Percentiles rank a stretch among this genome's conserved stretches.
Conservation (phyloP, 2,329 filamentous ascomycete genomes). For the Rachicladosporium sp. region DNA sequence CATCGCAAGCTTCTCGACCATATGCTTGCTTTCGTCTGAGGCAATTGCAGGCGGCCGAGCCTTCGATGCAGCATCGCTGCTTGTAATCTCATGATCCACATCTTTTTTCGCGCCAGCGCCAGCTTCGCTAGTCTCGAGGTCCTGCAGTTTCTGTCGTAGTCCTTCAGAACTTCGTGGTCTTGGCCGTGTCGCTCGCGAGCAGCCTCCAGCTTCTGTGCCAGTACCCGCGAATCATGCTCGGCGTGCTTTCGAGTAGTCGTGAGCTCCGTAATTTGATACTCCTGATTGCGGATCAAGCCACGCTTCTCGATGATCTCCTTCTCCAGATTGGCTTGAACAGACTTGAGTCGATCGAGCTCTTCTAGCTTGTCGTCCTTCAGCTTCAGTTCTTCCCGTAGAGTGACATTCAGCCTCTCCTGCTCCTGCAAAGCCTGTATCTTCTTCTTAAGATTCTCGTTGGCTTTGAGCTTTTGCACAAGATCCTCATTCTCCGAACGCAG, state of each 20-base stretch:
- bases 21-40: conserved; percentile 17
- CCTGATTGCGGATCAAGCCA: conserved; percentile 37
- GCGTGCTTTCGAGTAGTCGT: conserved; percentile 35
- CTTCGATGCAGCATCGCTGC: conserved; percentile 6
- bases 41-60: conserved; percentile 1
- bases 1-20: conserved; percentile 19
- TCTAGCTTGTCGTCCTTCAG: conserved; percentile 31
- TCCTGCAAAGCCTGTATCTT: conserved; percentile 40
- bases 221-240: conserved; percentile 35
- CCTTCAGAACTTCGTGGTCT: conserved; percentile 35
- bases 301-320: conserved; percentile 41
- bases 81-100: conserved; percentile 9
- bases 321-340: conserved; percentile 32
- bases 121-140: conserved; percentile 25
- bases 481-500: conserved; percentile 38
- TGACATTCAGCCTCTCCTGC: conserved; percentile 31
- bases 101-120: conserved; percentile 7
- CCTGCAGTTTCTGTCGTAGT: conserved; percentile 32
- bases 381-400: conserved; percentile 34
- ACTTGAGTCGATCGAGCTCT: conserved; percentile 33
- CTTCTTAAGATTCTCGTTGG: conserved; percentile 41
- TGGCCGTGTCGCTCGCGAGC: conserved; percentile 35
- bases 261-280: conserved; percentile 40
- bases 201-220: conserved; percentile 36
- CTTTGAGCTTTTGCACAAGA: conserved; percentile 35